These are phyloP conservation scores for Kokia cookei DNA, from an alignment of 441 rosid genomes.

Conservation along the genomic window DNA sequence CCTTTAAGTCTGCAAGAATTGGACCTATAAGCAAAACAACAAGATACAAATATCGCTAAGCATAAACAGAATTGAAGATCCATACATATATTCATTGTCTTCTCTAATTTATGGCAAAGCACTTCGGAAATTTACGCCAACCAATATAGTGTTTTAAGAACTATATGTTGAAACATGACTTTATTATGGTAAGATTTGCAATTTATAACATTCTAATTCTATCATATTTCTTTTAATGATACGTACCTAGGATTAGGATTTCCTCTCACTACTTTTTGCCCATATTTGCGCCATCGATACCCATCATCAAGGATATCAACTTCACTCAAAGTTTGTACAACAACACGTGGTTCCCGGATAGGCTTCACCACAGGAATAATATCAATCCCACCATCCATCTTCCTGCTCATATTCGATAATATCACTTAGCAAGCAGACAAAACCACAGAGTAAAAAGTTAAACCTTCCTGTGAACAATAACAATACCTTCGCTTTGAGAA, in stretches of 20 bases:
- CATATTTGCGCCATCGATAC: slow-evolving; percentile 97
- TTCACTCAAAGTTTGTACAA: slow-evolving; percentile 94
- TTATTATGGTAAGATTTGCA: background rate
- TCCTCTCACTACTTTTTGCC: slow-evolving; percentile 98
- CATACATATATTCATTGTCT: background rate
- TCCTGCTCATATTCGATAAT: slow-evolving; percentile 46
- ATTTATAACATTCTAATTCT: background rate
- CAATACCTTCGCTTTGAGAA: slow-evolving; percentile 73
- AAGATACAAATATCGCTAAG: background rate
- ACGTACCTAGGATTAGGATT: slow-evolving; percentile 94
- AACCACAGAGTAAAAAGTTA: slow-evolving; percentile 1
- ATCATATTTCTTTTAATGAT: background rate
- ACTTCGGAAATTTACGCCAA: background rate
- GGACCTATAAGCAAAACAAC: background rate
- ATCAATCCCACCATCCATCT: slow-evolving; percentile 71
- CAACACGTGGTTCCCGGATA: slow-evolving; percentile 90
- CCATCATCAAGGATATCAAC: slow-evolving; percentile 99
- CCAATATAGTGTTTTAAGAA: background rate
- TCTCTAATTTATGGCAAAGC: background rate
- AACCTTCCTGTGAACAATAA: slow-evolving; percentile 3
- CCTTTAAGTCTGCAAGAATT: background rate
- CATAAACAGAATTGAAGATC: background rate
- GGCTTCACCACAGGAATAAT: slow-evolving; percentile 81
- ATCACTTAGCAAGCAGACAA: slow-evolving; percentile 9
- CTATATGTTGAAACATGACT: background rate